Base-by-base conservation (phyloP, 805 yeast genomes). In the Yarrowia yakushimensis region DNA sequence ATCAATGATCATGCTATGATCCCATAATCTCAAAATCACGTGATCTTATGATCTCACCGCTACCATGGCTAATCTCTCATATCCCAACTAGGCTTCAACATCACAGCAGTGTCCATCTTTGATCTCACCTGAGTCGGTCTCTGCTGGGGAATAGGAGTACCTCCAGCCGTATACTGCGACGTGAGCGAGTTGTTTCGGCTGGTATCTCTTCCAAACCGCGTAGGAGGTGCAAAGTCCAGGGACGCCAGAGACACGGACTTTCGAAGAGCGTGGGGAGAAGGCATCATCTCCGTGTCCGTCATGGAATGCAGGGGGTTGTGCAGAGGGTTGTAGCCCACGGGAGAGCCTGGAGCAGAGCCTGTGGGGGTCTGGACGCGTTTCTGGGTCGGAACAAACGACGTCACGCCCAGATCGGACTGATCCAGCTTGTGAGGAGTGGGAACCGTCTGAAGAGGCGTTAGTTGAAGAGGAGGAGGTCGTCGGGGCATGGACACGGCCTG, bases 81-180 rank as follows among this genome's bases (percentile, higher is more conserved):
- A n/a, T 68, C 65, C 71, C 69, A 68, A n/a, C 64, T 63, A 18
- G 71, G 71, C 31, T 66, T 50, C 31, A 69, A 50, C 65, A 67
- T 60, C 30, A 65, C 62, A 12, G 54, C 33, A 17, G 67, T 67
- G 28, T 65, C 59, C 45, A 65, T 60, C 34, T 66, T 66, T 3
- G 68, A 68, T 11, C 67, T 67, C 37, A 68, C 63, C 42, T 66
- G 65, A 12, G 70, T 63, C 9, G 57, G 64, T 2, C 66, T 65
- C 30, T 65, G 62, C 22, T 57, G 54, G 1, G 60, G 39, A 13
- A 41, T 39, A 9, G 62, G 42, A 5, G 37, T 50, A n/a, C 28
- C 50, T 34, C 52, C 50, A 34, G 25, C 52, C 17, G 36, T 30
- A 18, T 13, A 60, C 33, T 15, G 65, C 43, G 42, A 62, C 25